phyloP scores from a whole-genome alignment of 805 yeast species.

The Komagataella phaffii region DNA sequence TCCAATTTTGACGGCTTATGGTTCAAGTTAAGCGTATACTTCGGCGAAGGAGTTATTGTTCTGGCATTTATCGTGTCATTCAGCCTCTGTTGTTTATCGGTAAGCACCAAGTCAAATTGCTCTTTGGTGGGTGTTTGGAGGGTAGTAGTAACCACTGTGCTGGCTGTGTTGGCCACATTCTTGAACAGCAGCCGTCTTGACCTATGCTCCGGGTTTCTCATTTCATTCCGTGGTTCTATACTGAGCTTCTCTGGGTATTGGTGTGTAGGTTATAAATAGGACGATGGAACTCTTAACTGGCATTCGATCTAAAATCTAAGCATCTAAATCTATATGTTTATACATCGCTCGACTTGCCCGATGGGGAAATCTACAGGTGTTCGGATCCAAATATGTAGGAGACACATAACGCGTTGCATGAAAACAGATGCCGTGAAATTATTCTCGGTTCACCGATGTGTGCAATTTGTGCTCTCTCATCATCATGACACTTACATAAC shows the following conservation, averaged over 20 bases:
- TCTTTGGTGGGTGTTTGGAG: neutral
- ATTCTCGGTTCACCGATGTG: conserved; percentile 28
- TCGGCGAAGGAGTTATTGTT: neutral
- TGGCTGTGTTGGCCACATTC: neutral
- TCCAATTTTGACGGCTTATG: conserved; percentile 26
- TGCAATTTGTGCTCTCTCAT: conserved; percentile 50
- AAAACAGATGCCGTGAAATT: neutral
- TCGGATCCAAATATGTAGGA: neutral
- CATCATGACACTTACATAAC: conserved; percentile 26
- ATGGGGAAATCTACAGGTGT: neutral
- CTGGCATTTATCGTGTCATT: neutral
- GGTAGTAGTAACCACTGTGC: neutral
- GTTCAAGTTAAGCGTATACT: neutral
- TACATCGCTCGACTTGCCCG: neutral
- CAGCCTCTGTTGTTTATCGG: neutral
- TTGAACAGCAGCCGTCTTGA: neutral
- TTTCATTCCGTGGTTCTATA: neutral
- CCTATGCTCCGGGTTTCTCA: neutral
- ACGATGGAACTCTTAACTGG: neutral
- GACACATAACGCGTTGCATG: neutral
- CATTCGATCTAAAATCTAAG: neutral
- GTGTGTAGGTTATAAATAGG: neutral
- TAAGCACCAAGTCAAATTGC: neutral
- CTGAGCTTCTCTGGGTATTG: neutral
- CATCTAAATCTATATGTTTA: neutral